A percentile compares a stretch with the other conserved stretches of the same genome.
Conservation (phyloP, 768 basidiomycete species). For the Leccinum imitatum region DNA sequence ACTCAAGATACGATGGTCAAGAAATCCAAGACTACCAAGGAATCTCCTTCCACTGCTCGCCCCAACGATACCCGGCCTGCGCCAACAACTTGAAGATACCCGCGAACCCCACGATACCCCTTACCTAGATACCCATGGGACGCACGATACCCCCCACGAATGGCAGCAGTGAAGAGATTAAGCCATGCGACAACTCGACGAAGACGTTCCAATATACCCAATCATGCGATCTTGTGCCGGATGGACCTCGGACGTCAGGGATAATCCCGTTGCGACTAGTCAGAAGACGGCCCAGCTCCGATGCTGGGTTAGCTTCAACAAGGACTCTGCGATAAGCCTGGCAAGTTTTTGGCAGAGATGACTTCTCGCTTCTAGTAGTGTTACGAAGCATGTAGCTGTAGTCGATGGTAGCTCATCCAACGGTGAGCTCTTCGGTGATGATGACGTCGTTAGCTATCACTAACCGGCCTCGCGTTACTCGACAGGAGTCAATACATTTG, state of each 20-base stretch:
- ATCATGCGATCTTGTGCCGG: conserved; percentile 3
- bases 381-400: neutral
- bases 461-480: neutral
- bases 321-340: conserved; percentile 5
- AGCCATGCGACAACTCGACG: conserved; percentile 1
- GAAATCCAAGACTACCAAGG: conserved; percentile 1
- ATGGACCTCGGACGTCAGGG: neutral
- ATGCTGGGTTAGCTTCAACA: conserved; percentile 6
- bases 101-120: conserved; percentile 6
- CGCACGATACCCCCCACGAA: conserved; percentile 3
- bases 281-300: conserved; percentile 4
- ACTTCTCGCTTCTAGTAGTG: neutral
- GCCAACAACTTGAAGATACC: conserved; percentile 5
- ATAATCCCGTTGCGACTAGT: conserved; percentile 5
- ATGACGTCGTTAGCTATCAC: neutral
- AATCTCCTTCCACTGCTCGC: neutral
- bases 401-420: neutral
- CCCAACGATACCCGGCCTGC: conserved; percentile 4
- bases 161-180: conserved; percentile 18
- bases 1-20: neutral
- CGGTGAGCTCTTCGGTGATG: neutral
- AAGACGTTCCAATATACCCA: neutral
- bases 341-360: conserved; percentile 11
- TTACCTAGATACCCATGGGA: neutral
- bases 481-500: conserved; percentile 9